A percentile compares a stretch with the other conserved stretches of the same genome.
phyloP scores from a whole-genome alignment of 1,284 basidiomycete species.

The Psilocybe mexicana region DNA sequence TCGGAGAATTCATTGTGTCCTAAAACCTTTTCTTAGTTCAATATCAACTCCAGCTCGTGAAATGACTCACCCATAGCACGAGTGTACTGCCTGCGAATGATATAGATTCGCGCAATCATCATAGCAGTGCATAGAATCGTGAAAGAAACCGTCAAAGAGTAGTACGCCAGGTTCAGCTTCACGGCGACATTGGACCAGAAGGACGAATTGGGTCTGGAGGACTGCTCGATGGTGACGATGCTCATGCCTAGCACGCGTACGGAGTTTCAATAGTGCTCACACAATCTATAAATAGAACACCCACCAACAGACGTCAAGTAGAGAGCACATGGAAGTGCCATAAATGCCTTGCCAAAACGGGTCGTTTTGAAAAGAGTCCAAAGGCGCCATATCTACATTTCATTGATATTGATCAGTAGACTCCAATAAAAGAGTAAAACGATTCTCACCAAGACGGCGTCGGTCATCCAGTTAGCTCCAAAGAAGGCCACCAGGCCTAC shows the following conservation, averaged over 20 bases:
- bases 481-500: constrained; percentile 14
- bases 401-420: neutral
- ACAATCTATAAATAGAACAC: neutral
- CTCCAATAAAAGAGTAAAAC: neutral
- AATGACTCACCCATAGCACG: neutral
- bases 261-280: neutral
- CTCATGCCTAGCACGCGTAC: constrained; percentile 7
- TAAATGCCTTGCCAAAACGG: constrained; percentile 4
- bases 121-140: constrained; percentile 10
- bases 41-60: neutral
- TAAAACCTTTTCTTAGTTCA: neutral
- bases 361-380: constrained; percentile 10
- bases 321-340: constrained; percentile 9
- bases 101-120: neutral
- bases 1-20: neutral
- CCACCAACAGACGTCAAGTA: constrained; percentile 16
- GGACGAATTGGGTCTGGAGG: constrained; percentile 1
- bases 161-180: constrained; percentile 17
- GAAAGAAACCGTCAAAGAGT: constrained; percentile 8
- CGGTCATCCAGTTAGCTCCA: constrained; percentile 14
- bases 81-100: neutral
- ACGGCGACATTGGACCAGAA: constrained; percentile 6
- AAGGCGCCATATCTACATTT: constrained; percentile 16
- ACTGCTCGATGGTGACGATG: constrained; percentile 13
- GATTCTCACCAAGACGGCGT: constrained; percentile 12